Evolutionary conservation across 2,329 filamentous ascomycete species (phyloP).

Genomic region (Gaeumannomyces sp.): DNA sequence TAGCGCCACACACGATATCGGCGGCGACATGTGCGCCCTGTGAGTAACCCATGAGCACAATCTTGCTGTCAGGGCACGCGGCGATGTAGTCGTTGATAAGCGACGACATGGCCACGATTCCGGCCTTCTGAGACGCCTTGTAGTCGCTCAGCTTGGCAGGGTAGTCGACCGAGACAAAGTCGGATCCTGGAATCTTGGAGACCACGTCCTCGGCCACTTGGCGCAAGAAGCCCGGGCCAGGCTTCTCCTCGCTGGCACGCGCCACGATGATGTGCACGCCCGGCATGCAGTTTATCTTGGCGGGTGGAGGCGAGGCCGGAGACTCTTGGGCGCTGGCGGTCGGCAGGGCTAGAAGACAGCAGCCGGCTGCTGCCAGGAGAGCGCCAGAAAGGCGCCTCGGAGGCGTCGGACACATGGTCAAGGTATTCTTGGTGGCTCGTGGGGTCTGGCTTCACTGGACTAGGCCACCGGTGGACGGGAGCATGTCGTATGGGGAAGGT

Average conservation of each 20-base stretch:
- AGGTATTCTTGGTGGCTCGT: background rate
- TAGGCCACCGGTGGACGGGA: background rate
- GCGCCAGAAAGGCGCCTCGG: background rate
- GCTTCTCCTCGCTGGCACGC: conserved; percentile 26
- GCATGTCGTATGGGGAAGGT: background rate
- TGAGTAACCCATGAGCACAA: conserved; percentile 57
- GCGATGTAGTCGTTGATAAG: conserved; percentile 53
- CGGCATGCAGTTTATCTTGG: background rate
- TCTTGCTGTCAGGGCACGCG: conserved; percentile 48
- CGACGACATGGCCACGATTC: conserved; percentile 40
- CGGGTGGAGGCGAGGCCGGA: background rate
- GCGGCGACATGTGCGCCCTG: conserved; percentile 35
- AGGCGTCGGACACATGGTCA: background rate
- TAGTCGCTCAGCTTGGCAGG: conserved; percentile 57
- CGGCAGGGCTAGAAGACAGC: background rate
- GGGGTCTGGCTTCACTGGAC: background rate
- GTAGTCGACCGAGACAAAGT: conserved; percentile 36
- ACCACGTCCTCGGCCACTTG: conserved; percentile 25
- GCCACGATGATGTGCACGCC: conserved; percentile 28
- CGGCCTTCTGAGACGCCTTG: conserved; percentile 49
- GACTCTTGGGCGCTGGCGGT: background rate
- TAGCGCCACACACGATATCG: conserved; percentile 23
- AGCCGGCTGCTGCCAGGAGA: background rate
- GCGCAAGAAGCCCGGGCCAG: conserved; percentile 27
- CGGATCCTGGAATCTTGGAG: conserved; percentile 24